phyloP scores from a whole-genome alignment of 225 moss, liverwort and hornwort genomes.

The Thuidium tamariscinum region DNA sequence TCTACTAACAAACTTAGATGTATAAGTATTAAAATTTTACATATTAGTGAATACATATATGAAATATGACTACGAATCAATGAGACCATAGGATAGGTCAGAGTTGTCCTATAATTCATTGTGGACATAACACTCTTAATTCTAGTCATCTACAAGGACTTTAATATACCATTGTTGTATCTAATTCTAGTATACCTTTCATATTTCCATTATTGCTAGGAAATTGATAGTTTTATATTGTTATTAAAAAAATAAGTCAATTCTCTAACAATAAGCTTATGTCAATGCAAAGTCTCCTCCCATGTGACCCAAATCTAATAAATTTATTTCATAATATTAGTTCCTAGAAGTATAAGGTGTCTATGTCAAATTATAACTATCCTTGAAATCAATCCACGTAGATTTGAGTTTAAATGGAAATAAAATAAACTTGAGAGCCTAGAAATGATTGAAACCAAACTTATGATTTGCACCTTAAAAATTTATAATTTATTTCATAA shows the following conservation, averaged over 20 bases:
- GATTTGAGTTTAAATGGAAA: not conserved
- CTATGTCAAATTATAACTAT: no score
- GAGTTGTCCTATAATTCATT: not conserved
- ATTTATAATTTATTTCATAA: not conserved
- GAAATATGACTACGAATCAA: not conserved
- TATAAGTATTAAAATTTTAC: not conserved
- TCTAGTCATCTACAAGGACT: no score
- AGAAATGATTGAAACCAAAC: no score
- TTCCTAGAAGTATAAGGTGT: not conserved
- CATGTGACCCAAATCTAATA: not conserved
- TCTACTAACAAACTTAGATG: not conserved
- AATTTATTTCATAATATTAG: not conserved
- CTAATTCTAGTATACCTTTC: not conserved
- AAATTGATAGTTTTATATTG: no score
- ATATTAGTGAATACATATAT: rapidly evolving
- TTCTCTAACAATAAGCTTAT: not conserved
- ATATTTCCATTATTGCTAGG: rapidly evolving
- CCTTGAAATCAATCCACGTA: no score
- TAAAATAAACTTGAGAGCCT: not conserved
- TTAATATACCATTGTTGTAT: not conserved
- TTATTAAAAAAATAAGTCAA: no score
- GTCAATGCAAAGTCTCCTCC: not conserved
- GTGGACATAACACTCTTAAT: not conserved
- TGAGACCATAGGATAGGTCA: not conserved
- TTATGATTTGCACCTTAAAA: not conserved